These are phyloP conservation scores for Suillus alpinus DNA, from an alignment of 768 basidiomycete species.

Conservation along the genomic window DNA sequence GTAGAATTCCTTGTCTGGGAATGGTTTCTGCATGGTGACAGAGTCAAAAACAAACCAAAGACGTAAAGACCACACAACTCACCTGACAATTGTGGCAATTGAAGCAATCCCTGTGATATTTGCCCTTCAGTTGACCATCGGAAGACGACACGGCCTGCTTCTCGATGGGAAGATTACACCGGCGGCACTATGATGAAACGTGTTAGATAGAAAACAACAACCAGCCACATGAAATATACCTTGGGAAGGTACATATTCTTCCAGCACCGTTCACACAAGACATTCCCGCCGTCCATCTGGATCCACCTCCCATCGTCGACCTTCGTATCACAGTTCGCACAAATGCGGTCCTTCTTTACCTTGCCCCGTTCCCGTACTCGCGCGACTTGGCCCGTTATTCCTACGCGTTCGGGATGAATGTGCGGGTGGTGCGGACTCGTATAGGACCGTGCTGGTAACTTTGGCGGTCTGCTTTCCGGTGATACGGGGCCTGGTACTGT, in stretches of 20 bases:
- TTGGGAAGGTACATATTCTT: slow-evolving; percentile 95
- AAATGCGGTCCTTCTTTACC: slow-evolving; percentile 38
- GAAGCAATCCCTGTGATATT: slow-evolving; percentile 91
- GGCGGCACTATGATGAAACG: slow-evolving; percentile 61
- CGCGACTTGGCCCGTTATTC: slow-evolving; percentile 24
- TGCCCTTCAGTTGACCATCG: slow-evolving; percentile 93
- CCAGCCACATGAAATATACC: slow-evolving; percentile 40
- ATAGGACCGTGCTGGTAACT: slow-evolving; percentile 54
- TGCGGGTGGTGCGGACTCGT: slow-evolving; percentile 45
- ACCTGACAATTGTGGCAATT: slow-evolving; percentile 83
- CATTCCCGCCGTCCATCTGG: slow-evolving; percentile 66
- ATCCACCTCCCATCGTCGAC: slow-evolving; percentile 87
- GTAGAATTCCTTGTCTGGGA: slow-evolving; percentile 90
- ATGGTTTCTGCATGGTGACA: slow-evolving; percentile 60
- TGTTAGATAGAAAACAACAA: neutral
- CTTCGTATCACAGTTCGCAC: slow-evolving; percentile 63
- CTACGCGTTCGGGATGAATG: slow-evolving; percentile 28
- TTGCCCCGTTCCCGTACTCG: slow-evolving; percentile 32
- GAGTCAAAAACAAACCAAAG: neutral
- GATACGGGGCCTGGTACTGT: slow-evolving; percentile 47
- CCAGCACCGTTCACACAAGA: slow-evolving; percentile 91
- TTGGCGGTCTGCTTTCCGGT: slow-evolving; percentile 45
- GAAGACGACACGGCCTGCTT: slow-evolving; percentile 87
- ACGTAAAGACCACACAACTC: slow-evolving; percentile 6
- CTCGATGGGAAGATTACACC: slow-evolving; percentile 86